Percentiles rank a stretch among this genome's conserved stretches.
Evolutionary conservation across 2,329 filamentous ascomycete genomes (phyloP).

Genomic region (Fonsecaea multimorphosa): DNA sequence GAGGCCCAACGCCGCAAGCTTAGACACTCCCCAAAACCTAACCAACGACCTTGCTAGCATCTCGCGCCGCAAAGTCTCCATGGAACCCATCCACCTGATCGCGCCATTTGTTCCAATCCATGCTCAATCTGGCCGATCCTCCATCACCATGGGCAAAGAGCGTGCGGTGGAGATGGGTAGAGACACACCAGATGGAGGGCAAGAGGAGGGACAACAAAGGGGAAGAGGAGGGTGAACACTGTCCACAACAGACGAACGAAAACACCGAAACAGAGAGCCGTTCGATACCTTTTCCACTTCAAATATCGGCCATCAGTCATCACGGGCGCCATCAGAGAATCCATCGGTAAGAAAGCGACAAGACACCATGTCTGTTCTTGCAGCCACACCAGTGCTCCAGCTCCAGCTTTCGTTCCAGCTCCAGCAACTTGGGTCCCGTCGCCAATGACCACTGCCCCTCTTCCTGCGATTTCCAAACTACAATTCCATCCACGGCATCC

Average conservation of each 20-base stretch:
- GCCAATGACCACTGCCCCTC: constrained; percentile 6
- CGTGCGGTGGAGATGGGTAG: not conserved
- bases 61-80: constrained; percentile 9
- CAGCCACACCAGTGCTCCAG: constrained; percentile 2
- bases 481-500: not conserved
- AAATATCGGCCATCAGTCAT: not conserved
- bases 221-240: not conserved
- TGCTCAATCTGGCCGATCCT: constrained; percentile 12
- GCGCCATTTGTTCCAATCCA: constrained; percentile 14
- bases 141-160: constrained; percentile 11
- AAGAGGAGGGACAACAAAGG: constrained; percentile 1
- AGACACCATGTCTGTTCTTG: constrained; percentile 5
- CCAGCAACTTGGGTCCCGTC: not conserved
- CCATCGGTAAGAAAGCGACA: constrained; percentile 6
- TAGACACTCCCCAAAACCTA: constrained; percentile 36
- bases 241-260: not conserved
- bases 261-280: not conserved
- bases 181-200: not conserved
- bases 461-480: constrained; percentile 4
- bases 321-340: not conserved
- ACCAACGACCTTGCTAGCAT: constrained; percentile 25
- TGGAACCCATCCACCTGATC: constrained; percentile 12
- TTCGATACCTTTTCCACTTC: not conserved
- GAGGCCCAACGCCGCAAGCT: constrained; percentile 12
- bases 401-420: not conserved